Base-by-base conservation (phyloP, 768 basidiomycete genomes). In the Gymnopilus dilepis region DNA sequence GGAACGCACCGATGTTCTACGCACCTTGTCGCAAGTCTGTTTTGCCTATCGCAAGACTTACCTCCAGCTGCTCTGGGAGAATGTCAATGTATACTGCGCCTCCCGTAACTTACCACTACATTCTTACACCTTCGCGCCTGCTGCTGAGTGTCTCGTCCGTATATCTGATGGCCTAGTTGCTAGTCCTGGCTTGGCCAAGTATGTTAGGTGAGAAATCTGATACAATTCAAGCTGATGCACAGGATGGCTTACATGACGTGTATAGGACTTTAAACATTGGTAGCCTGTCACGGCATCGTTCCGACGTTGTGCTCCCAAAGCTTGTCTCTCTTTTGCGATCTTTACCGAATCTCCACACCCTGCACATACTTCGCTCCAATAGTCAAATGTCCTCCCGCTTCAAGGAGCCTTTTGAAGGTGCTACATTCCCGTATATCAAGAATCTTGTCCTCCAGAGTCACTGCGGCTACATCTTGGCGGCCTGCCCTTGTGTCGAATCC, bases 281-380 rank as follows among this genome's bases (percentile, higher is more conserved):
- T 37, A 15, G 34, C 6, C 56, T 77, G 9, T 75, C 72, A 17
- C 67, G 76, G 9, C 73, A 72, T 50, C 65, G 68, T n/a, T 60
- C 69, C 9, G 48, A 40, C 19, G 63, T 56, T 2, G 60, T 71
- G n/a, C 52, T 77, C 8, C 67, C 72, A 7, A 62, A 62, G 12
- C 71, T 77, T 41, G 65, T 70, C 12, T 51, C 55, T 11, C 70
- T 70, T 58, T 55, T 76, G 2, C 34, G 66, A 9, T 52, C 34
- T 22, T 66, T 77, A 17, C 70, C 71, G 7, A 74, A 75, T 45
- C 61, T 75, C 2, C 73, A 72, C 51, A 75, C 73, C 4, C 57
- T 75, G 6, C 73, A 74, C 50, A 65, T 77, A 31, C 53, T 74
- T 17, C 73, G 74, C 54, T 69, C 72, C 17, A 73, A 77, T 58